These are phyloP conservation scores for Ogataea nitratoaversa DNA, from an alignment of 805 yeast genomes.

Conservation along the genomic window DNA sequence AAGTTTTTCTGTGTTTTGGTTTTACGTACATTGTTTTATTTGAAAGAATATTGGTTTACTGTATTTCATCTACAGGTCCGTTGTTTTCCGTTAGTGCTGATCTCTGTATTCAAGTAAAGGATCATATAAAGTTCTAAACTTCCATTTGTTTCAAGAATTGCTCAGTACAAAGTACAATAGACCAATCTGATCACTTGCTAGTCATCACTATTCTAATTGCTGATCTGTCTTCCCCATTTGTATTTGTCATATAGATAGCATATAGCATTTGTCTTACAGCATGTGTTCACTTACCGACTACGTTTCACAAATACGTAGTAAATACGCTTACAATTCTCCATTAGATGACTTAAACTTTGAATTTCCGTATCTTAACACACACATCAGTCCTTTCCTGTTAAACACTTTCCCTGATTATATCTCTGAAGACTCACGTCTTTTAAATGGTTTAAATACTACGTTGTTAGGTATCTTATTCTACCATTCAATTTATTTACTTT, in stretches of 20 bases:
- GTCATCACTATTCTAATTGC: too few species aligned
- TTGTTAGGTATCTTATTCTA: conserved; percentile 11
- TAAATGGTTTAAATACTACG: conserved; percentile 1
- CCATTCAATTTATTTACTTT: conserved; percentile 29
- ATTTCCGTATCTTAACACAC: conserved; percentile 16
- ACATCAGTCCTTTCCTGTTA: conserved; percentile 20
- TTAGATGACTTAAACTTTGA: conserved; percentile 8
- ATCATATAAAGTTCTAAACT: too few species aligned
- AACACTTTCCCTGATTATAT: conserved; percentile 5
- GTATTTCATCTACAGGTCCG: too few species aligned
- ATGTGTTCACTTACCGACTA: conserved; percentile 8
- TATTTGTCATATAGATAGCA: neutral
- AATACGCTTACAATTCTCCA: conserved; percentile 23
- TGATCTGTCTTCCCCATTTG: neutral
- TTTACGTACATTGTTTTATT: too few species aligned
- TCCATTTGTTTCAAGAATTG: too few species aligned
- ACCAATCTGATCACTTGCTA: too few species aligned
- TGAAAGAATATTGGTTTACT: too few species aligned
- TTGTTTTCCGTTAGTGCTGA: too few species aligned
- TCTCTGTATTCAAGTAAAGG: too few species aligned
- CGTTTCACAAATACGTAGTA: conserved; percentile 7
- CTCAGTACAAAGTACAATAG: too few species aligned
- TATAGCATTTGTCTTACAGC: too few species aligned
- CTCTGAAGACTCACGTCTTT: conserved; percentile 13
- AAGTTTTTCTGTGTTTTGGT: too few species aligned